Percentiles rank a stretch among this genome's conserved stretches.
These are phyloP conservation scores for Cyclotella baltica DNA, from an alignment of 108 stramenopile species.

Conservation along the genomic window DNA sequence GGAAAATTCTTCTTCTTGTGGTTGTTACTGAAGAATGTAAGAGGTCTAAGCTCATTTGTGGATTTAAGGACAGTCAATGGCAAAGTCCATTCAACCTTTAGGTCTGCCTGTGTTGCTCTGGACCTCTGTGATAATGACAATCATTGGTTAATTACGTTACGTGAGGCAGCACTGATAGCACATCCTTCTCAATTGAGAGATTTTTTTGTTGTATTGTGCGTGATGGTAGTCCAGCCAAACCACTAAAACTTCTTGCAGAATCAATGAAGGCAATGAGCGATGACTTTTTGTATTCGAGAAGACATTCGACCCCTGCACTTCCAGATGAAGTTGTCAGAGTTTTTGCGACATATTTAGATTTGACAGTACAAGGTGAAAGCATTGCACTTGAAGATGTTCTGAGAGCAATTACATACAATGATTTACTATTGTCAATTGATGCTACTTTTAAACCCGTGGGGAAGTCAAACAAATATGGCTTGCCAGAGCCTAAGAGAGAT, in stretches of 20 bases:
- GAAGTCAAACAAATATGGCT: neutral
- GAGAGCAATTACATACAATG: neutral
- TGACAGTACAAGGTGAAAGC: neutral
- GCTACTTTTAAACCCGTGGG: neutral
- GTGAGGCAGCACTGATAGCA: neutral
- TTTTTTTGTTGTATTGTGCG: neutral
- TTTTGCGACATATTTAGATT: too few species aligned
- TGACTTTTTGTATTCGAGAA: neutral
- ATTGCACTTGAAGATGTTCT: neutral
- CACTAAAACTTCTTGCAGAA: neutral
- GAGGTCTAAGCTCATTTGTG: neutral
- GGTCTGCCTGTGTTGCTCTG: neutral
- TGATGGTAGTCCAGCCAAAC: neutral
- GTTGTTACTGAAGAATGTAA: conserved; percentile 6
- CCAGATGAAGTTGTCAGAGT: too few species aligned
- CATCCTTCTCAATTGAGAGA: neutral
- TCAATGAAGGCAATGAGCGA: neutral
- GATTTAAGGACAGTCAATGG: conserved; percentile 9
- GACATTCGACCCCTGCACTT: too few species aligned
- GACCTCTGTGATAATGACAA: conserved; percentile 1
- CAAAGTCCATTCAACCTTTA: neutral
- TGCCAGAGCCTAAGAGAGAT: neutral
- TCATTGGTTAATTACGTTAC: neutral
- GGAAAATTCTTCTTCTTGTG: conserved; percentile 3
- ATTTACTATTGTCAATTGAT: neutral